Evolutionary conservation across 2,329 filamentous ascomycete genomes (phyloP), one percentile per base, ranked within the genome.

Genomic region (Cordyceps fumosorosea): DNA sequence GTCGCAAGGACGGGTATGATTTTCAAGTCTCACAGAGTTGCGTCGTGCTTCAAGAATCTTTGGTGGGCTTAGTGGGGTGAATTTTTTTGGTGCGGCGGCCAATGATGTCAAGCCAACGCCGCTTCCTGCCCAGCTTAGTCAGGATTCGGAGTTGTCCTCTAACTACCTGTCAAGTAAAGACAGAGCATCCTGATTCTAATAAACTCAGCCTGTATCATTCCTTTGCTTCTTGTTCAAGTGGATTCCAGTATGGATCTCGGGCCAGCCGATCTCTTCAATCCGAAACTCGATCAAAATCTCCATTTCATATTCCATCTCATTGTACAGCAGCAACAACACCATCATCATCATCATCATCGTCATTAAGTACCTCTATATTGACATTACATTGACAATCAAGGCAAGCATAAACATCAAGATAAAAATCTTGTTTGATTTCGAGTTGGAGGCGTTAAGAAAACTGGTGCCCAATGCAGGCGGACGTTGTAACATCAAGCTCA

Each of bases 61-160:
- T 63, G 67, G 70, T 66, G 65, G 64, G 56, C 50, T 65, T 75
- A 73, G 74, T 75, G 74, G 76, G 75, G 74, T 75, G 74, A 73
- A 73, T 73, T 75, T 75, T 73, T 74, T 60, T 60, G 64, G 65
- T 63, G 60, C 53, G 64, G 64, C 58, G 64, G 61, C 64, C 67
- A 68, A 69, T 73, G 73, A 74, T 73, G 71, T 74, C 72, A 74
- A 68, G 64, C 64, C 29, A 47, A 40, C 48, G 32, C 56, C 56
- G 22, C 6, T 24, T 44, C 26, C 44, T n/a, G 11, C 40, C 29
- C 29, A 16, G 54, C 55, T 62, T 62, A 62, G 61, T 62, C 61
- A 62, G 22, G 26, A 53, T 14, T 24, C 11, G 8, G 5, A 6
- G 1, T 14, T 37, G 7, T 2, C 34, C n/a, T n/a, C n/a, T n/a